Conservation (phyloP, 305 asterid species). For the Ajuga reptans region DNA sequence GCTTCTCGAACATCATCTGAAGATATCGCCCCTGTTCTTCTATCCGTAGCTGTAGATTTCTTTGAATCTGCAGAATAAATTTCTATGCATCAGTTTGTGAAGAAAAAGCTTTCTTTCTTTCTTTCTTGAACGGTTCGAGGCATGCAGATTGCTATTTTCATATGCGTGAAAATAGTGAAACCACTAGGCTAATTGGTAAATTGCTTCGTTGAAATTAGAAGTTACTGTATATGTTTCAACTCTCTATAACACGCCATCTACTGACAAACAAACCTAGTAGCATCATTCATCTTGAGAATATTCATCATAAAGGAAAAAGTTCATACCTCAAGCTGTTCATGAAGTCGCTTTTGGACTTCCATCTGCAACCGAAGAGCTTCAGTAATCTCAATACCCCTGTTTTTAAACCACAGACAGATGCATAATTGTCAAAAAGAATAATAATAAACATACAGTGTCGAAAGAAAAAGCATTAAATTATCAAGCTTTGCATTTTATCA, state of each 20-base stretch:
- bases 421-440: slow-evolving; percentile 13
- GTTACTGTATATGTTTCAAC: neutral
- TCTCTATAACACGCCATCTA: neutral
- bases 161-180: neutral
- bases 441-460: neutral
- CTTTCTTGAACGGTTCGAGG: neutral
- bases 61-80: slow-evolving; percentile 59
- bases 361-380: slow-evolving; percentile 80
- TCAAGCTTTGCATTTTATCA: neutral
- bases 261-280: neutral
- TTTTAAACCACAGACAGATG: slow-evolving; percentile 9
- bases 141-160: neutral
- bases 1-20: slow-evolving; percentile 86
- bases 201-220: neutral
- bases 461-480: neutral
- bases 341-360: slow-evolving; percentile 89
- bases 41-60: slow-evolving; percentile 77
- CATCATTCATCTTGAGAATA: neutral
- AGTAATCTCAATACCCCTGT: slow-evolving; percentile 78
- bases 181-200: neutral
- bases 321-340: slow-evolving; percentile 84
- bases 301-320: slow-evolving; percentile 10
- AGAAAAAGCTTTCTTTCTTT: neutral
- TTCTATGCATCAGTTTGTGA: neutral
- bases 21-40: slow-evolving; percentile 82